A percentile compares a stretch with the other conserved stretches of the same genome.
Conservation (phyloP, 352 stramenopile genomes). For the Stramenopiles sp. region DNA sequence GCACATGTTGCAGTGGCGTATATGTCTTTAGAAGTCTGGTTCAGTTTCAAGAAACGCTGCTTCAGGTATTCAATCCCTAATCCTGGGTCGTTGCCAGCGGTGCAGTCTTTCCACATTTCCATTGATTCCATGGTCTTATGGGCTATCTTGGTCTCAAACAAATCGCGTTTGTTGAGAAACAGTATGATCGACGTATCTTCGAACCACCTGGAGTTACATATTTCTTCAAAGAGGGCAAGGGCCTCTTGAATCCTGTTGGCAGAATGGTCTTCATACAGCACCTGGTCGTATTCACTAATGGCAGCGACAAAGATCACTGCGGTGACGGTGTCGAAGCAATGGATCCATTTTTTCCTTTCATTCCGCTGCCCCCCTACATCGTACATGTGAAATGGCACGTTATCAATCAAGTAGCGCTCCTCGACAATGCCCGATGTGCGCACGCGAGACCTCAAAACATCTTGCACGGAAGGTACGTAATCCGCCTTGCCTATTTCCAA, state of each 20-base stretch:
- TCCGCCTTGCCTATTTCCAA: constrained; percentile 62
- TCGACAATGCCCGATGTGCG: constrained; percentile 82
- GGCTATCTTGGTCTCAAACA: constrained; percentile 88
- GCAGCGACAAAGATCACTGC: constrained; percentile 87
- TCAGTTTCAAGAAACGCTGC: constrained; percentile 80
- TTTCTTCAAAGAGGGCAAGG: constrained; percentile 79
- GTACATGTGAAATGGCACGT: constrained; percentile 87
- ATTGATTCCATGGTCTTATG: constrained; percentile 68
- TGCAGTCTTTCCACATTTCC: constrained; percentile 69
- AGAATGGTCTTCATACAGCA: constrained; percentile 72
- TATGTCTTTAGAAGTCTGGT: constrained; percentile 71
- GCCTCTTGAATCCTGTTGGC: constrained; percentile 84
- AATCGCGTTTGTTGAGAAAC: constrained; percentile 90
- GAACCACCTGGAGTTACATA: constrained; percentile 83
- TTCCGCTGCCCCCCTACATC: constrained; percentile 86
- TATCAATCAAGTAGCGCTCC: constrained; percentile 79
- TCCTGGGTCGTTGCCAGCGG: constrained; percentile 55
- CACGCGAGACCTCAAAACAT: constrained; percentile 83
- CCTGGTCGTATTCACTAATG: constrained; percentile 80
- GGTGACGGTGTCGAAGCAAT: constrained; percentile 87
- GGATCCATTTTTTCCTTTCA: constrained; percentile 90
- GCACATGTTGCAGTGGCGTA: constrained; percentile 86
- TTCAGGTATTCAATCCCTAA: constrained; percentile 65
- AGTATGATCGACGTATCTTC: constrained; percentile 76
- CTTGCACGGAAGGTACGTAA: constrained; percentile 74